Evolutionary conservation across 352 stramenopile species (phyloP).

Genomic region (Globisporangium nodosum): DNA sequence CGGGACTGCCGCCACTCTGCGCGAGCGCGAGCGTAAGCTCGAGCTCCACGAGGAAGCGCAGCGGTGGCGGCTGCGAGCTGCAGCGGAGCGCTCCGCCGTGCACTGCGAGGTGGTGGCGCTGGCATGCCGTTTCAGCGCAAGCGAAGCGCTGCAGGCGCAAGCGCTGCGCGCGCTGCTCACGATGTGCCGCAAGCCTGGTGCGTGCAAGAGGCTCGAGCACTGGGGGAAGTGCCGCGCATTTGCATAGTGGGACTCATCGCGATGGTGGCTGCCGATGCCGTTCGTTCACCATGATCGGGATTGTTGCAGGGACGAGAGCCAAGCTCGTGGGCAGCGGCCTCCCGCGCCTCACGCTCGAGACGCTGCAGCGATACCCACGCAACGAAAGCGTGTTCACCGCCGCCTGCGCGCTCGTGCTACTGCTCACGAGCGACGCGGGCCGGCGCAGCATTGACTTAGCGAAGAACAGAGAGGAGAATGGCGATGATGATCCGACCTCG

Average conservation of each 20-base stretch:
- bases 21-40: no score
- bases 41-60: no score
- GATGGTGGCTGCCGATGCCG: neutral
- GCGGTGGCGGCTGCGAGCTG: no score
- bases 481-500: neutral
- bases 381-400: slow-evolving; percentile 14
- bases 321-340: slow-evolving; percentile 23
- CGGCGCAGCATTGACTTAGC: no score
- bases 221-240: neutral
- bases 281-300: neutral
- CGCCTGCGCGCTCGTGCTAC: slow-evolving; percentile 18
- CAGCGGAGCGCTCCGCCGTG: no score
- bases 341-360: slow-evolving; percentile 18
- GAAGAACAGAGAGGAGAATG: no score
- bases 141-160: no score
- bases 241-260: neutral
- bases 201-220: neutral
- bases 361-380: slow-evolving; percentile 16
- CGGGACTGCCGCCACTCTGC: no score
- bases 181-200: no score
- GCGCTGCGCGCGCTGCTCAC: no score
- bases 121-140: no score
- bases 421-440: slow-evolving; percentile 10
- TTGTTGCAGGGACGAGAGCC: slow-evolving; percentile 3
- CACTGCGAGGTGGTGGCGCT: no score